These are phyloP conservation scores for Benincasa hispida DNA, from an alignment of 306 rosid species.

Conservation along the genomic window DNA sequence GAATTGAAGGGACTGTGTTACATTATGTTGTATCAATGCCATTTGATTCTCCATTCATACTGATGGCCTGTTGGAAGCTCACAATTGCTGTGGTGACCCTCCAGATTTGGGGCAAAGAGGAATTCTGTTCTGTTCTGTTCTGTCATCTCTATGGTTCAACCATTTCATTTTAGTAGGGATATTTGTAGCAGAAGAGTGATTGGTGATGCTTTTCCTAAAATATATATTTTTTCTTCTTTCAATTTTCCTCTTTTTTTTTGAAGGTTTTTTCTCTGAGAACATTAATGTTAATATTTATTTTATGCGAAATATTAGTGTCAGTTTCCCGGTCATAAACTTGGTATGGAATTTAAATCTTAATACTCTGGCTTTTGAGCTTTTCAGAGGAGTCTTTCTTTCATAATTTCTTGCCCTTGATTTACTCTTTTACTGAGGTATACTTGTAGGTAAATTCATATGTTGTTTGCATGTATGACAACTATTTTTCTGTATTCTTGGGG, in stretches of 20 bases:
- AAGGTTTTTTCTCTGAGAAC: slow-evolving; percentile 2
- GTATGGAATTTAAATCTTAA: neutral
- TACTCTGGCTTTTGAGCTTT: neutral
- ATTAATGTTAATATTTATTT: slow-evolving; percentile 14
- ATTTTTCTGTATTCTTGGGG: neutral
- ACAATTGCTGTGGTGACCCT: slow-evolving; percentile 6
- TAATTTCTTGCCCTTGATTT: neutral
- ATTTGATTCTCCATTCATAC: slow-evolving; percentile 1
- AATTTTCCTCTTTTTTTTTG: neutral
- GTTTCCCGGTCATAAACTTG: slow-evolving; percentile 7
- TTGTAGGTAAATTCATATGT: neutral
- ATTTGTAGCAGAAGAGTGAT: slow-evolving; percentile 7
- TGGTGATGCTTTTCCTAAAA: slow-evolving; percentile 9
- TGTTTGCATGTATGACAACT: neutral
- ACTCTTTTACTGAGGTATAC: no score
- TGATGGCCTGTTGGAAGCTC: slow-evolving; percentile 6
- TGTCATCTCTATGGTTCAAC: slow-evolving; percentile 7
- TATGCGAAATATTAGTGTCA: slow-evolving; percentile 16
- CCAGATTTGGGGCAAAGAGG: neutral
- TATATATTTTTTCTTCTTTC: neutral
- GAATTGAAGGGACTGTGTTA: neutral
- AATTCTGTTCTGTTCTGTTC: neutral
- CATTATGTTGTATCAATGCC: neutral
- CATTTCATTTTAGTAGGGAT: neutral
- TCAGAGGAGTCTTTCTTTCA: neutral